These are phyloP conservation scores for Ganoderma boninense DNA, from an alignment of 1,284 basidiomycete genomes.

Conservation along the genomic window DNA sequence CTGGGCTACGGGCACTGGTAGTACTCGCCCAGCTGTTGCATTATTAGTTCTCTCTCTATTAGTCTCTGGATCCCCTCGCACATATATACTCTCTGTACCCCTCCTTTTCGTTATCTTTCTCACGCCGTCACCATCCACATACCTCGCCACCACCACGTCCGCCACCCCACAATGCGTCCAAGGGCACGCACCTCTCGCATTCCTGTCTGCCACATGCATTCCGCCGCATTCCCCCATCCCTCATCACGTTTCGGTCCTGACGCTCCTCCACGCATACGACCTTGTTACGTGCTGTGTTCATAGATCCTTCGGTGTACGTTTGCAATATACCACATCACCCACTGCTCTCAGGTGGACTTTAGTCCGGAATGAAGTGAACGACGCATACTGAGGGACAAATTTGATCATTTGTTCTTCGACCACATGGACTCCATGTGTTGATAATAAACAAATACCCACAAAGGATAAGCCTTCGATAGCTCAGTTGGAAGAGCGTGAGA, in stretches of 20 bases:
- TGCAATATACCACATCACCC: conserved; percentile 1
- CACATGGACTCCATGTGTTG: no score
- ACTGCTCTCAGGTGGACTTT: not conserved
- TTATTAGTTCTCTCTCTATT: conserved; percentile 25
- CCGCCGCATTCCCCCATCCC: not conserved
- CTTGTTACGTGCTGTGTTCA: not conserved
- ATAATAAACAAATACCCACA: not conserved
- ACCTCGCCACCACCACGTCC: not conserved
- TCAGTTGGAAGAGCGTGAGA: conserved; percentile 39
- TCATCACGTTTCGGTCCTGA: not conserved
- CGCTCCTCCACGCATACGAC: not conserved
- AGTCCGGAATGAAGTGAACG: not conserved
- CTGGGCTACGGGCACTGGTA: conserved; percentile 9
- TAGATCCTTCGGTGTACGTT: not conserved
- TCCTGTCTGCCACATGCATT: not conserved
- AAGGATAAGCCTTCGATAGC: conserved; percentile 30
- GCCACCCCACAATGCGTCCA: not conserved
- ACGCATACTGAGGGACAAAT: no score
- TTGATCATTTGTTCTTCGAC: no score
- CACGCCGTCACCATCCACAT: not conserved
- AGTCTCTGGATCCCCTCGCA: conserved; percentile 5
- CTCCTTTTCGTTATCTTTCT: not conserved
- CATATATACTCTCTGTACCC: conserved; percentile 17
- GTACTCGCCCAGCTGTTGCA: conserved; percentile 29
- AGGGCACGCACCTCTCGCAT: not conserved